A percentile compares a stretch with the other conserved stretches of the same genome.
phyloP scores from a whole-genome alignment of 148 eudicot species.

The Rhododendron vialii region DNA sequence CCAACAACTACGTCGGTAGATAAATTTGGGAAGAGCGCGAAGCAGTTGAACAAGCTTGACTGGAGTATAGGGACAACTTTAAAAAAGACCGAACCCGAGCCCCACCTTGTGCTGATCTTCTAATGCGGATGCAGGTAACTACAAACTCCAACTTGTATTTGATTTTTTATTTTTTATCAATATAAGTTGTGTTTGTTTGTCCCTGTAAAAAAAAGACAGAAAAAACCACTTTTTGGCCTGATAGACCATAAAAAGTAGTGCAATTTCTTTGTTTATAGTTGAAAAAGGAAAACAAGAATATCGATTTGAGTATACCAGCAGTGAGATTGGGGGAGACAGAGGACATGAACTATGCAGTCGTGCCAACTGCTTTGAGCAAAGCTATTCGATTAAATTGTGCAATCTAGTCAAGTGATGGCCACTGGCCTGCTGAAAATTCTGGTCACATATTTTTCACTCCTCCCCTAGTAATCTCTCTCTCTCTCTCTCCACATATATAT shows the following conservation, averaged over 20 bases:
- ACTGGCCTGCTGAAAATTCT: conserved; percentile 33
- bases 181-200: no score
- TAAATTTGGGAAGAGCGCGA: conserved; percentile 11
- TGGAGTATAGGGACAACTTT: neutral
- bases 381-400: conserved; percentile 28
- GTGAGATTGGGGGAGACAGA: conserved; percentile 9
- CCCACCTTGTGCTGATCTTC: neutral
- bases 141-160: neutral
- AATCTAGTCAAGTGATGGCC: conserved; percentile 31
- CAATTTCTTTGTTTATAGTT: conserved; percentile 2
- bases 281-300: conserved; percentile 19
- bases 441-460: conserved; percentile 29
- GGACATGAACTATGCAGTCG: conserved; percentile 13
- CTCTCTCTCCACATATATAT: no score
- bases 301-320: conserved; percentile 9
- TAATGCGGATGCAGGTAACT: conserved; percentile 15
- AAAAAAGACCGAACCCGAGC: neutral
- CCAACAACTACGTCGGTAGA: conserved; percentile 13
- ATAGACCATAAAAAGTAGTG: no score
- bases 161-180: no score
- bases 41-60: conserved; percentile 8
- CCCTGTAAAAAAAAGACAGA: no score
- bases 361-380: conserved; percentile 21
- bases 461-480: neutral
- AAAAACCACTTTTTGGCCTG: no score